Evolutionary conservation across 176 grass and related monocot genomes (phyloP).

Genomic region (Alloteropsis semialata): DNA sequence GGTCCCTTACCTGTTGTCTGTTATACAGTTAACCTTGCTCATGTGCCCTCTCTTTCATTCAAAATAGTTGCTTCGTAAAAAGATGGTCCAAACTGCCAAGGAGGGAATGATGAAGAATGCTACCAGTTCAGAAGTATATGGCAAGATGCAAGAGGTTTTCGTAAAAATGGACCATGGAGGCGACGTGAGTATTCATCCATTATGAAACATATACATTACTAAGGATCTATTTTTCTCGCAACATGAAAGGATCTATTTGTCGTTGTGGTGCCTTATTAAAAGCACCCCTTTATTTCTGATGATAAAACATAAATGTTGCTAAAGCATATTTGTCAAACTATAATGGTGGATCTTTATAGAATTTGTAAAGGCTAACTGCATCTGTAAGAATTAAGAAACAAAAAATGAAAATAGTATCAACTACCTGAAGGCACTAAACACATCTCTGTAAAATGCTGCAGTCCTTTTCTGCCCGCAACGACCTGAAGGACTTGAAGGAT

Average conservation of each 20-base stretch:
- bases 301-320: background rate
- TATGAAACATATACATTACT: background rate
- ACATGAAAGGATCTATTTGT: background rate
- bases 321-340: background rate
- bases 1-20: background rate
- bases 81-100: slow-evolving; percentile 75
- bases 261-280: background rate
- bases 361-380: background rate
- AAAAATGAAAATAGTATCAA: background rate
- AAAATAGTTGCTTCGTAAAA: slow-evolving; percentile 63
- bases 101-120: slow-evolving; percentile 64
- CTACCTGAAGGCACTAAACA: background rate
- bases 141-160: slow-evolving; percentile 79
- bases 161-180: slow-evolving; percentile 62
- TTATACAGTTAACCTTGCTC: slow-evolving; percentile 32
- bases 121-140: slow-evolving; percentile 78
- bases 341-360: background rate
- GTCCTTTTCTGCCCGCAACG: slow-evolving; percentile 43
- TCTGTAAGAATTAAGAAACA: background rate
- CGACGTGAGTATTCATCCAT: slow-evolving; percentile 27
- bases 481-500: slow-evolving; percentile 74
- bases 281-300: background rate
- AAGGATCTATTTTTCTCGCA: background rate
- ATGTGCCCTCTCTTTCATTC: slow-evolving; percentile 15
- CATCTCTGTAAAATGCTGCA: slow-evolving; percentile 30